Conservation (phyloP, 805 yeast species). For the Ogataea polymorpha region DNA sequence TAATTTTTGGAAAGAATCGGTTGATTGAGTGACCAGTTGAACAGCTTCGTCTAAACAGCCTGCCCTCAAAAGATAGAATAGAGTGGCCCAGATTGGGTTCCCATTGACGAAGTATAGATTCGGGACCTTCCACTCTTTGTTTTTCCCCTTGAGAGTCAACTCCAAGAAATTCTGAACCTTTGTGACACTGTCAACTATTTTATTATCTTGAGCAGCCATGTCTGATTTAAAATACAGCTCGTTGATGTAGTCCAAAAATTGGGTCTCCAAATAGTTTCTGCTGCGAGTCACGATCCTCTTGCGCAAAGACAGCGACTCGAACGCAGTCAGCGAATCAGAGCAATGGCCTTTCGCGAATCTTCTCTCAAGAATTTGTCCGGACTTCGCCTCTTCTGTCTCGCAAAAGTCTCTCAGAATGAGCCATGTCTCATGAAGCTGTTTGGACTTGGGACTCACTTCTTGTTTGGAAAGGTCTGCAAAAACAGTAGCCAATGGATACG, state of each 20-base stretch:
- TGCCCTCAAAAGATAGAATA: slow-evolving; percentile 80
- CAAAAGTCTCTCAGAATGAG: slow-evolving; percentile 53
- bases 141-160: slow-evolving; percentile 39
- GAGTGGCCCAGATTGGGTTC: slow-evolving; percentile 89
- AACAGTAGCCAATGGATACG: slow-evolving; percentile 57
- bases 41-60: slow-evolving; percentile 81
- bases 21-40: slow-evolving; percentile 59
- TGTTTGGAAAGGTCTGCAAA: slow-evolving; percentile 58
- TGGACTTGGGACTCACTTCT: slow-evolving; percentile 60
- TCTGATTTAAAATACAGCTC: slow-evolving; percentile 49
- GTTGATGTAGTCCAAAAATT: slow-evolving; percentile 74
- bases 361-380: slow-evolving; percentile 25
- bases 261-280: slow-evolving; percentile 62
- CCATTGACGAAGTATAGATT: slow-evolving; percentile 70
- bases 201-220: slow-evolving; percentile 22
- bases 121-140: slow-evolving; percentile 45
- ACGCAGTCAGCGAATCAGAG: slow-evolving; percentile 23
- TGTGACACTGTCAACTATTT: slow-evolving; percentile 52
- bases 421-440: slow-evolving; percentile 75
- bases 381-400: slow-evolving; percentile 35
- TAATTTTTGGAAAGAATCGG: slow-evolving; percentile 73
- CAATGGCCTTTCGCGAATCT: slow-evolving; percentile 32
- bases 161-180: slow-evolving; percentile 66
- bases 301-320: slow-evolving; percentile 36
- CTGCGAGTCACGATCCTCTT: slow-evolving; percentile 52